Evolutionary conservation across 164 flowering plant genomes (phyloP).

Genomic region (Macadamia integrifolia): DNA sequence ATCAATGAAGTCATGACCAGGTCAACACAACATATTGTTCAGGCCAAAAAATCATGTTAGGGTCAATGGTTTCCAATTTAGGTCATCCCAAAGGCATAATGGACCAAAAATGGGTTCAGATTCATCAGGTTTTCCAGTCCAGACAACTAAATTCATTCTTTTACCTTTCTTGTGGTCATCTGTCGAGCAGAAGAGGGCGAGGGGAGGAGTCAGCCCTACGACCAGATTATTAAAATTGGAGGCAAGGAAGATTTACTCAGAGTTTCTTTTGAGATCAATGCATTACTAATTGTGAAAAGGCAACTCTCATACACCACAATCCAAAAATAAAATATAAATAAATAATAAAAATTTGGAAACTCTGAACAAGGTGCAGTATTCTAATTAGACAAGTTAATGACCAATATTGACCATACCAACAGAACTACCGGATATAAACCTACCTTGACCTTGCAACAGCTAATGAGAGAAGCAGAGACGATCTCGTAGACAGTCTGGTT

Average conservation of each 20-base stretch:
- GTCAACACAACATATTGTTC: not conserved
- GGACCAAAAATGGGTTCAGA: no score
- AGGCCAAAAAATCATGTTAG: not conserved
- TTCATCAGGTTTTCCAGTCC: no score
- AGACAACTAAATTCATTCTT: no score
- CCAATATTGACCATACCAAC: not conserved
- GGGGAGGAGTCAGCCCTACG: no score
- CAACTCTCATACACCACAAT: not conserved
- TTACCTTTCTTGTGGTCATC: no score
- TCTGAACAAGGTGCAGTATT: not conserved
- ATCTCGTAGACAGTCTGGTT: conserved; percentile 80
- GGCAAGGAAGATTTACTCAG: no score
- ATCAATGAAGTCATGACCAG: not conserved
- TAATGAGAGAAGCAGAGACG: conserved; percentile 82
- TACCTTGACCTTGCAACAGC: conserved; percentile 90
- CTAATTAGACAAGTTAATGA: not conserved
- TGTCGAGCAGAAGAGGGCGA: no score
- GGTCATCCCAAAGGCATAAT: no score
- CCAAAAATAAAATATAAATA: not conserved
- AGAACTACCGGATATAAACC: conserved; percentile 38
- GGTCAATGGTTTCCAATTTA: no score
- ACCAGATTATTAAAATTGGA: no score
- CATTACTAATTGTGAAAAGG: not conserved
- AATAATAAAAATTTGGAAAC: not conserved
- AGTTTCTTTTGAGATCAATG: no score